These are phyloP conservation scores for Pseudonitzschia pungens DNA, from an alignment of 108 stramenopile genomes.

Conservation along the genomic window DNA sequence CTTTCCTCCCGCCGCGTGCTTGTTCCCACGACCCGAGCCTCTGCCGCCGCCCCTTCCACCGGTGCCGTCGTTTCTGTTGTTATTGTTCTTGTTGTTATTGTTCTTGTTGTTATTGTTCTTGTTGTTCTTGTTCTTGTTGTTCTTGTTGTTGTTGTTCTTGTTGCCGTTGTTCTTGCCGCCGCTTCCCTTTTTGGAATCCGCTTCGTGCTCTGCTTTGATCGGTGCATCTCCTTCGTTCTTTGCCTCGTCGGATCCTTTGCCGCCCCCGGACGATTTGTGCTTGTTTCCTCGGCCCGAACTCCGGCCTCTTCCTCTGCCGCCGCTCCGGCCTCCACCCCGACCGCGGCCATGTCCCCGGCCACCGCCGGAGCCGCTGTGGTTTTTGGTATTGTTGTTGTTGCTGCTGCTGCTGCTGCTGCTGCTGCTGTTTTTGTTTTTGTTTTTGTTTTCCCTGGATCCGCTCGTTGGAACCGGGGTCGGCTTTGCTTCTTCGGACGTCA, in stretches of 20 bases:
- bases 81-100: background rate
- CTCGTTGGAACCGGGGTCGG: too few species aligned
- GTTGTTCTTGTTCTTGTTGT: background rate
- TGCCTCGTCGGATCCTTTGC: background rate
- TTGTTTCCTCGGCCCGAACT: slow-evolving; percentile 1
- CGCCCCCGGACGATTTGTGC: background rate
- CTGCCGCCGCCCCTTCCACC: slow-evolving; percentile 17
- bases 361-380: background rate
- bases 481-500: too few species aligned
- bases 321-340: background rate
- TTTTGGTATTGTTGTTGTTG: background rate
- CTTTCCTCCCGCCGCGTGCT: background rate
- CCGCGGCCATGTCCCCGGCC: background rate
- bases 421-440: background rate
- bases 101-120: background rate
- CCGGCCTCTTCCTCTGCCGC: background rate
- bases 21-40: background rate
- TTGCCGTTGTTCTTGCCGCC: background rate
- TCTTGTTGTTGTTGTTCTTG: background rate
- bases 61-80: background rate
- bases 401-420: background rate
- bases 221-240: background rate
- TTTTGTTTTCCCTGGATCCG: too few species aligned
- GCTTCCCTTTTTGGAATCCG: background rate
- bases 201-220: background rate